Conservation (phyloP, 148 eudicot genomes). For the Rhododendron molle region DNA sequence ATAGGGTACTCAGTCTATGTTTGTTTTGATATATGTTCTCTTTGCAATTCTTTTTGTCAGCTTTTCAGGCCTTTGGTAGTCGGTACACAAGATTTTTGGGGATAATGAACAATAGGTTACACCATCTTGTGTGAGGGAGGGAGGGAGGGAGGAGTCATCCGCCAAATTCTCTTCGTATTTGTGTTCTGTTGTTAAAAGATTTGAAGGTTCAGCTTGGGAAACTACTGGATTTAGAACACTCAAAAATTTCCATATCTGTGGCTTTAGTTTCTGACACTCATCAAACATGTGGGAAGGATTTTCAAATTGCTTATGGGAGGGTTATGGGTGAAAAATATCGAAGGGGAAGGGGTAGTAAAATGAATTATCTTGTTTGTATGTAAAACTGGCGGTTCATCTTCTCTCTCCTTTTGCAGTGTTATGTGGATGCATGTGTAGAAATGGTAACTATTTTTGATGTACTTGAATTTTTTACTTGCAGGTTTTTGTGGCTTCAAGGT, state of each 20-base stretch:
- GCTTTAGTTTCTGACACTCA: neutral
- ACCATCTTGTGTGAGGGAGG: no score
- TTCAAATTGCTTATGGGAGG: neutral
- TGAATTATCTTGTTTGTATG: neutral
- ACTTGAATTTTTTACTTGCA: no score
- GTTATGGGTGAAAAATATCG: neutral
- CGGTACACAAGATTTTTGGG: neutral
- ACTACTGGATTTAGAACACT: neutral
- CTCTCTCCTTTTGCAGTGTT: neutral
- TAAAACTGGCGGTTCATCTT: neutral
- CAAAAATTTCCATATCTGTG: neutral
- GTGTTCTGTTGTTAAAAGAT: neutral
- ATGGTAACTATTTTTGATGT: constrained; percentile 5
- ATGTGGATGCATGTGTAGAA: neutral
- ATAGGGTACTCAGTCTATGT: neutral
- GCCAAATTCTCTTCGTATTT: neutral
- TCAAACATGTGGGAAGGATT: neutral
- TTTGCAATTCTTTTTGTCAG: neutral
- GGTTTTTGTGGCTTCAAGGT: constrained; percentile 97
- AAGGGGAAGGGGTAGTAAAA: neutral
- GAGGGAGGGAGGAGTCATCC: neutral
- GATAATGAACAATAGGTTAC: neutral
- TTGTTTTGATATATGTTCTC: neutral
- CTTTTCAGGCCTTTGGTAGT: neutral
- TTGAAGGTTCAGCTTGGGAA: neutral